Evolutionary conservation across 164 flowering plant species (phyloP), one percentile per base, ranked within the genome.

Genomic region (Magnolia sinica): DNA sequence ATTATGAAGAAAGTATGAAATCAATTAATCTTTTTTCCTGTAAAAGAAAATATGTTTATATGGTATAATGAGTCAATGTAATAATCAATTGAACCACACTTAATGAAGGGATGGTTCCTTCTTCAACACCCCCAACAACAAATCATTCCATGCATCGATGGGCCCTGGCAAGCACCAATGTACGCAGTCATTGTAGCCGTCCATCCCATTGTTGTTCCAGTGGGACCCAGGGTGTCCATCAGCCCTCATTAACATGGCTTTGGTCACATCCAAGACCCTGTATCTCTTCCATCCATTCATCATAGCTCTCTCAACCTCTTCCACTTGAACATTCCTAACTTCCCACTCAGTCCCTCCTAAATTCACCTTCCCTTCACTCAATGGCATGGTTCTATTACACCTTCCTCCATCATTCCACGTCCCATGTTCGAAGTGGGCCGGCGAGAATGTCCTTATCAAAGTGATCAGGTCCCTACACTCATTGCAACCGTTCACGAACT

Each of bases 81-180:
- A 55, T 11, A 55, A 3, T 55, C 16, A 55, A 55, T 3, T 11
- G 18, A 11, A 55, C 13, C 13, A 55, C 61, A 55, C 71, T 68
- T 31, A 29, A 13, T 14, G 19, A 19, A 51, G 3, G 11, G 64
- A 64, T 22, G 50, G 70, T 59, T 64, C 71, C 77, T 64, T 80
- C 29, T 59, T 76, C 70, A 84, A 29, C 70, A 76, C 61, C 27
- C 82, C 90, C 80, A 92, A 27, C 76, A 93, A 76, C 73, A 92
- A 74, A 71, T 93, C 92, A 77, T 84, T 93, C 98, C 98, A 95
- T 0, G 78, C 75, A 76, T 95, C 98, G n/a, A 93, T 77, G 0
- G 97, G 96, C 22, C 98, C 98, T 0, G 98, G 98, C 86, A 95
- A 58, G 81, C 98, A 93, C 98, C 98, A 93, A 58, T 95, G 98